Evolutionary conservation across 805 yeast species (phyloP), one percentile per base, ranked within the genome.

Genomic region (Sugiyamaella valdiviana): DNA sequence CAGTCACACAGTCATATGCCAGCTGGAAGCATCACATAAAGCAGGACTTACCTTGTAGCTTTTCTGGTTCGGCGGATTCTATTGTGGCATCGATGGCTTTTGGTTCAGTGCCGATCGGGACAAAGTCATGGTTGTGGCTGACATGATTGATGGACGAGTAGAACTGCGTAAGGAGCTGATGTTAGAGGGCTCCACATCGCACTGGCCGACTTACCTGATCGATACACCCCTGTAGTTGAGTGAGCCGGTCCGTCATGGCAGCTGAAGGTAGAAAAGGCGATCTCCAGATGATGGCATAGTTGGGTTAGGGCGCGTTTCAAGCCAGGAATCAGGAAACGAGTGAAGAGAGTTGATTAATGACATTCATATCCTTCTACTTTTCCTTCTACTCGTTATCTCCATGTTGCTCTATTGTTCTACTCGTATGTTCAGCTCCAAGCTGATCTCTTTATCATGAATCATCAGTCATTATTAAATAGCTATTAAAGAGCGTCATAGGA

Each of bases 221-320:
- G 35, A 90, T 71, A 57, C 96, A 87, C 40, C 85, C 76, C 60
- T 90, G 98, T 20, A 90, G 74, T 63, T 90, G 98, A 1, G 96
- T 87, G 35, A 90, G 71, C 61, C 96, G 73, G 66, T 90, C 98
- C 0, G 95, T 74, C 95, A 85, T 83, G 21, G 20, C 32, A n/a
- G 38, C 37, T 6, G 32, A 39, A 6, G 44, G 20, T 26, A 22
- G 44, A 22, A n/a, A 22, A 6, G 5, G 5, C 7, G 32, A 36
- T 22, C 16, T 20, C 6, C 36, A 36, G 36, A 16, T 14, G 35
- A 26, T 9, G 35, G 9, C 35, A 26, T 26, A 26, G n/a, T n/a
- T n/a, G n/a, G n/a, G n/a, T n/a, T n/a, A n/a, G n/a, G n/a, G n/a
- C n/a, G n/a, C n/a, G n/a, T n/a, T n/a, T n/a, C n/a, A n/a, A n/a